A percentile compares a stretch with the other conserved stretches of the same genome.
These are phyloP conservation scores for Persicaria maculosa DNA, from an alignment of 148 eudicot genomes.

Conservation along the genomic window DNA sequence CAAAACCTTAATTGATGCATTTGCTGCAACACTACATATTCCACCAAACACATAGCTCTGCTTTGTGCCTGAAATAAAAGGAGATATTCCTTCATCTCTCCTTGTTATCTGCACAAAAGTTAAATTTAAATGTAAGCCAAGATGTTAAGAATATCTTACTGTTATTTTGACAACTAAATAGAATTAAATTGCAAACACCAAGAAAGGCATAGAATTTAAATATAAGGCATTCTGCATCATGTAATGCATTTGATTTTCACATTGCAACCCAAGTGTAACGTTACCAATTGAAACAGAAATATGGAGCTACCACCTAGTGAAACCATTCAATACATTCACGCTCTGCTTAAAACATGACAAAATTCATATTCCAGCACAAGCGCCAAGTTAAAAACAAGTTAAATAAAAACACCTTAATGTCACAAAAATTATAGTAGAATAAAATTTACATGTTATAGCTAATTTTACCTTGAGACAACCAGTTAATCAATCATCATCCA, in stretches of 20 bases:
- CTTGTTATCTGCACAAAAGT: constrained; percentile 59
- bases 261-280: not conserved
- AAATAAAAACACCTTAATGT: not conserved
- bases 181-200: not conserved
- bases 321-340: not conserved
- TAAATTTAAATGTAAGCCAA: not conserved
- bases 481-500: not conserved
- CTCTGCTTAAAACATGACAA: not conserved
- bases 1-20: constrained; percentile 76
- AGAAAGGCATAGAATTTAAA: not conserved
- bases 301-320: not conserved
- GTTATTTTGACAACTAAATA: not conserved
- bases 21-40: constrained; percentile 81
- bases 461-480: constrained; percentile 1
- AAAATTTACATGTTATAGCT: not conserved
- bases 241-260: not conserved
- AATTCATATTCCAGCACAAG: constrained; percentile 1
- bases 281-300: not conserved
- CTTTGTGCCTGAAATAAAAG: constrained; percentile 69
- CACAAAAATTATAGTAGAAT: not conserved
- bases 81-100: constrained; percentile 91
- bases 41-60: constrained; percentile 94
- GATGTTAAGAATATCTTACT: not conserved
- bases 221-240: not conserved
- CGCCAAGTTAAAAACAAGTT: not conserved